Percentiles rank a stretch among this genome's conserved stretches.
Evolutionary conservation across 2,329 filamentous ascomycete genomes (phyloP).

Genomic region (Paecilomyces sp.): DNA sequence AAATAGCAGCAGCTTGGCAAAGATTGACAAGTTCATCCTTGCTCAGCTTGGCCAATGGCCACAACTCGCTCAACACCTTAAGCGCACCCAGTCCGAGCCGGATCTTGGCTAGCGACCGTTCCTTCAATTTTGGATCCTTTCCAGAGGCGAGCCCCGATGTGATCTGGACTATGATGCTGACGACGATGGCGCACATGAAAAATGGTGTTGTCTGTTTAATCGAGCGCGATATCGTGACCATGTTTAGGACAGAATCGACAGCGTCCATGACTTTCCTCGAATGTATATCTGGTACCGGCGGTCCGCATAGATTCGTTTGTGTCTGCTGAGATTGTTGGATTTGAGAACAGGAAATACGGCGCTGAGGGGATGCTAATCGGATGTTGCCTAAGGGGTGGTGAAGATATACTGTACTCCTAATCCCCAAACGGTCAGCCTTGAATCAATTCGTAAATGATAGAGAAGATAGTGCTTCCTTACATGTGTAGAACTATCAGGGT

Average conservation of each 20-base stretch:
- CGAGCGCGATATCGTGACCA: neutral
- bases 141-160: neutral
- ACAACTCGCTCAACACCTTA: neutral
- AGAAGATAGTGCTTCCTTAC: neutral
- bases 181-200: neutral
- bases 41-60: neutral
- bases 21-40: neutral
- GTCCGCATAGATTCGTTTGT: neutral
- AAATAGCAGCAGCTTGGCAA: neutral
- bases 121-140: neutral
- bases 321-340: neutral
- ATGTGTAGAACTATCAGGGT: neutral
- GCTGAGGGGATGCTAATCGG: neutral
- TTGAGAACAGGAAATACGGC: neutral
- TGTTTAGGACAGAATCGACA: neutral
- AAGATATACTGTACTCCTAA: neutral
- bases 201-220: neutral
- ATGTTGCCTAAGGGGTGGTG: neutral
- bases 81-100: neutral
- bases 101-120: neutral
- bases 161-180: neutral
- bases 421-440: neutral
- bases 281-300: neutral
- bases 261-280: neutral
- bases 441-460: neutral